These are phyloP conservation scores for Cucurbita maxima DNA, from an alignment of 306 rosid species.

Conservation along the genomic window DNA sequence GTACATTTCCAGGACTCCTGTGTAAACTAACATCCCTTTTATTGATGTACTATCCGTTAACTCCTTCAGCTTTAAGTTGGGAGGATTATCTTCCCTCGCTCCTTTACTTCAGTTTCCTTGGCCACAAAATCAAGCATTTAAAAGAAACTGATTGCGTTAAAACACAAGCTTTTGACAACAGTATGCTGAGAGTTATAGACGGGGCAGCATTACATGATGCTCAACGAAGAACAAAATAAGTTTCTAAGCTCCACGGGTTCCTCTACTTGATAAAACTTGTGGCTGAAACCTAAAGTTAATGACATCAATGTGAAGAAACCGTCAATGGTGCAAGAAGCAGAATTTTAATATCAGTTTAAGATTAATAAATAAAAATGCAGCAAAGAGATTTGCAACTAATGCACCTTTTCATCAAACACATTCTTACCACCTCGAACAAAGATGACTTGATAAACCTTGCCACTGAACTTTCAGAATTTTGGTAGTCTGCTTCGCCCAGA, in stretches of 20 bases:
- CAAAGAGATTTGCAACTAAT: slow-evolving; percentile 15
- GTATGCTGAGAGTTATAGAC: not conserved
- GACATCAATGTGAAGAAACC: not conserved
- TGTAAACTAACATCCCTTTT: not conserved
- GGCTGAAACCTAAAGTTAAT: not conserved
- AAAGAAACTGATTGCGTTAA: not conserved
- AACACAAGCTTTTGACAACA: not conserved
- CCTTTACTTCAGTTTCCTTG: not conserved
- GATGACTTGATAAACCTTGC: slow-evolving; percentile 40
- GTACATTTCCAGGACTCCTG: not conserved
- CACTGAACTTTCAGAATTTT: slow-evolving; percentile 36
- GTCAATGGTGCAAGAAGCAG: not conserved
- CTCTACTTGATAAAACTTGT: not conserved
- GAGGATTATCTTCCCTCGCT: not conserved
- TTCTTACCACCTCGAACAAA: slow-evolving; percentile 46
- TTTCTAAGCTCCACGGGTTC: not conserved
- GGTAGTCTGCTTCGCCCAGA: slow-evolving; percentile 44
- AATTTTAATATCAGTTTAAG: not conserved
- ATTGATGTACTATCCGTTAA: not conserved
- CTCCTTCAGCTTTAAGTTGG: not conserved
- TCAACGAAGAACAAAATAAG: not conserved
- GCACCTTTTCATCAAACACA: slow-evolving; percentile 26
- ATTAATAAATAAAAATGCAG: not conserved
- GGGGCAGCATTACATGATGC: not conserved
- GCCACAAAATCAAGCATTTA: not conserved